Base-by-base conservation (phyloP, 768 basidiomycete species). In the Pleurotus sapidus region DNA sequence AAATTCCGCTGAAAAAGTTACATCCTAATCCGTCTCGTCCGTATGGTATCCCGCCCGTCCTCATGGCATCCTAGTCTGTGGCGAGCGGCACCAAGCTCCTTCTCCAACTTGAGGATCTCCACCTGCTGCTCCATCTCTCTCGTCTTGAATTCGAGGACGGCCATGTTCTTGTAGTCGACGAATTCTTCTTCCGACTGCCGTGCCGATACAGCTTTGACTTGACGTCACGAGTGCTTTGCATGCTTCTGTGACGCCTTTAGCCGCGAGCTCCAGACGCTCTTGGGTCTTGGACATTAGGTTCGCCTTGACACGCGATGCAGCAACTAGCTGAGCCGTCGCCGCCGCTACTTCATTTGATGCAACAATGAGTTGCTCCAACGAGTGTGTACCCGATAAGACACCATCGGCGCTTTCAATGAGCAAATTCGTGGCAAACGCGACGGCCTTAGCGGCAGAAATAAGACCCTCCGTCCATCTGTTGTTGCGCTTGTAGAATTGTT, bases 391-490 rank as follows among this genome's bases (percentile, higher is more conserved):
- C 0, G 92, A 94, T 60, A 98, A 81, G 45, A 99, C 96, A 58
- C 97, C 97, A 70, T 99, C 97, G 15, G 97, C 97, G 61, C 89
- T 91, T 72, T 99, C 96, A 70, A 99, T 99, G 59, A 99, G 84
- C 58, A 98, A 74, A 62, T 85, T 91, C 34, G 97, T 98, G 8
- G 97, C 95, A 64, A 95, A 97, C 2, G 97, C 97, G 55, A 99
- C 97, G 7, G 97, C 84, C 72, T 97, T 98, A 17, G 97, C 97
- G 37, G 97, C 97, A 37, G 94, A 96, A 65, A 98, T 95, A 63
- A 99, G 87, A 62, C 97, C 97, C 71, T 99, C 97, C 45, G 97
- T 99, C 97, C 97, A 99, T 59, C 97, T 84, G 73, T 98, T 98
- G 84, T 99, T 98, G 59, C 93, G 88, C 78, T 99, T 99, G 83